These are phyloP conservation scores for Kodamaea sagamina DNA, from an alignment of 805 yeast species.

Conservation along the genomic window DNA sequence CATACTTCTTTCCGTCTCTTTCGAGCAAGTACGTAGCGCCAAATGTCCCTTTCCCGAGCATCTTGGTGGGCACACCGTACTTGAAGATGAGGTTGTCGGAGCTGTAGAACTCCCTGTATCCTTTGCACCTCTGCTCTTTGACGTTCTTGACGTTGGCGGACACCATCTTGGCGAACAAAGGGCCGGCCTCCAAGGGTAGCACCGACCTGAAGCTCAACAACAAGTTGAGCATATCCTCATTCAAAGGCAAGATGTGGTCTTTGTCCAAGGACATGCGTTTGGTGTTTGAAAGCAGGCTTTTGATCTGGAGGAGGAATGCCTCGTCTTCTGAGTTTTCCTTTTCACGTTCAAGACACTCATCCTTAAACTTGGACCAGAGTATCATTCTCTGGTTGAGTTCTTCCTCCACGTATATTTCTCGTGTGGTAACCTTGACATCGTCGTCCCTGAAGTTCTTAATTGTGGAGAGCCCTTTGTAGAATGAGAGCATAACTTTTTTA, in stretches of 20 bases:
- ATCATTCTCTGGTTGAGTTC: not conserved
- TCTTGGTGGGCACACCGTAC: slow-evolving; percentile 10
- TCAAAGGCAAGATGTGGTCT: not conserved
- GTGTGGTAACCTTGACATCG: not conserved
- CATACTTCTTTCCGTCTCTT: slow-evolving; percentile 1
- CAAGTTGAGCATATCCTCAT: not conserved
- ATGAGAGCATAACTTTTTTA: not conserved
- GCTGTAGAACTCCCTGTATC: slow-evolving; percentile 1
- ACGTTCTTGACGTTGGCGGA: not conserved
- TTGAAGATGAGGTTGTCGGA: not conserved
- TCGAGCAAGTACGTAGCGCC: slow-evolving; percentile 10
- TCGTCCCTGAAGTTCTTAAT: not conserved
- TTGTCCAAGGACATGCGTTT: not conserved
- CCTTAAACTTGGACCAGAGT: not conserved
- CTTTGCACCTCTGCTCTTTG: not conserved
- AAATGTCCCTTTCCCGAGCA: slow-evolving; percentile 10
- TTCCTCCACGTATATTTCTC: not conserved
- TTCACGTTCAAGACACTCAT: not conserved
- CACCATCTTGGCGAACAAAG: not conserved
- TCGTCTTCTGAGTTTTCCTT: not conserved
- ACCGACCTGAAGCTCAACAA: not conserved
- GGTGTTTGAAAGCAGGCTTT: not conserved
- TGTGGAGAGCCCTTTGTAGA: not conserved
- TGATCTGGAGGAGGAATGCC: not conserved
- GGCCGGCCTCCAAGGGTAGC: not conserved